A percentile compares a stretch with the other conserved stretches of the same genome.
phyloP scores from a whole-genome alignment of 2,329 filamentous ascomycete genomes.

The Pseudogymnoascus sp. region DNA sequence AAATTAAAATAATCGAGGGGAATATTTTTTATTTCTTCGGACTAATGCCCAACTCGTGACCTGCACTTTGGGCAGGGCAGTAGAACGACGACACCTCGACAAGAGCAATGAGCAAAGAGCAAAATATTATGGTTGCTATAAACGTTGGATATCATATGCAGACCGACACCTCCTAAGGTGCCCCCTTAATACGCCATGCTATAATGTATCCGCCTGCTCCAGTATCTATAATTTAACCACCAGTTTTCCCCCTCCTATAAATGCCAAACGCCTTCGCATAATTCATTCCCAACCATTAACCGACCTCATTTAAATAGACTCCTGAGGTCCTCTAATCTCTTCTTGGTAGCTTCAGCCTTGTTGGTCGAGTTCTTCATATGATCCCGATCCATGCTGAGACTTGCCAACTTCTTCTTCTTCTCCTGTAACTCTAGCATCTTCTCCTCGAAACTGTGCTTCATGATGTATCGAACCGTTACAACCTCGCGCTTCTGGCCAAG shows the following conservation, averaged over 20 bases:
- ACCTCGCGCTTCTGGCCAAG: constrained; percentile 86
- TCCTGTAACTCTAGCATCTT: constrained; percentile 84
- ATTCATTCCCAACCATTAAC: neutral
- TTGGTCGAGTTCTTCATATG: constrained; percentile 18
- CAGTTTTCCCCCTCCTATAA: neutral
- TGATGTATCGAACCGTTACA: constrained; percentile 80
- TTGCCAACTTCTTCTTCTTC: constrained; percentile 87
- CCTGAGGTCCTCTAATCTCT: constrained; percentile 48
- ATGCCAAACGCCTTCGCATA: constrained; percentile 1
- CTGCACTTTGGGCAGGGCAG: neutral
- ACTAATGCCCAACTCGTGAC: neutral
- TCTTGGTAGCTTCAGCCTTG: constrained; percentile 28
- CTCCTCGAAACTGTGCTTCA: constrained; percentile 85
- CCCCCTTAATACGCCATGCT: neutral
- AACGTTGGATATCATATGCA: constrained; percentile 1
- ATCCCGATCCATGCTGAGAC: constrained; percentile 67
- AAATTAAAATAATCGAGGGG: neutral
- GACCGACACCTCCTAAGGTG: neutral
- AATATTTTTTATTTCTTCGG: neutral
- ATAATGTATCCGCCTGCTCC: neutral
- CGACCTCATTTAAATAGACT: constrained; percentile 41
- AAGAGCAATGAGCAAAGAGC: no score
- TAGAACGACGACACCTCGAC: neutral
- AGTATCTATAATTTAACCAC: neutral
- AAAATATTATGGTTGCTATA: neutral